A percentile compares a stretch with the other conserved stretches of the same genome.
phyloP scores from a whole-genome alignment of 768 basidiomycete species.

The Psilocybe cyanescens region DNA sequence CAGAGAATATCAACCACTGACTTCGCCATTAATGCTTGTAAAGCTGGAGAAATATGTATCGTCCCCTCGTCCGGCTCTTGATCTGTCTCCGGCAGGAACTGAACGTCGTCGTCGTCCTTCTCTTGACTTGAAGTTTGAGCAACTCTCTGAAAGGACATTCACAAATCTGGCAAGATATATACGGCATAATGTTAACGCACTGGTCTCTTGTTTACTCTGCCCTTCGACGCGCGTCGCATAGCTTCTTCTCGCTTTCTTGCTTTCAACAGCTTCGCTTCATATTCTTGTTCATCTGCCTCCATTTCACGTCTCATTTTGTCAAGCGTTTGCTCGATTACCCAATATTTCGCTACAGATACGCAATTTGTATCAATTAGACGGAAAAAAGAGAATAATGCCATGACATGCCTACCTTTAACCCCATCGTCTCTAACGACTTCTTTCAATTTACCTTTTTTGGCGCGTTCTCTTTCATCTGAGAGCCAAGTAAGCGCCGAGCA shows the following conservation, averaged over 20 bases:
- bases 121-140: neutral
- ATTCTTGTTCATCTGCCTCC: conserved; percentile 68
- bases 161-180: neutral
- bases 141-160: neutral
- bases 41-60: conserved; percentile 73
- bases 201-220: conserved; percentile 61
- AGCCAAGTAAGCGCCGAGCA: conserved; percentile 81
- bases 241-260: conserved; percentile 68
- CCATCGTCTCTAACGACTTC: conserved; percentile 35
- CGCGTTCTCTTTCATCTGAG: conserved; percentile 68
- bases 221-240: conserved; percentile 55
- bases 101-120: conserved; percentile 55
- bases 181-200: conserved; percentile 35
- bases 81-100: conserved; percentile 71
- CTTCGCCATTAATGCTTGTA: conserved; percentile 83
- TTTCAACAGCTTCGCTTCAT: conserved; percentile 58
- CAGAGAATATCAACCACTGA: conserved; percentile 34
- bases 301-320: conserved; percentile 67
- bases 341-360: conserved; percentile 56
- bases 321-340: conserved; percentile 77
- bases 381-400: neutral
- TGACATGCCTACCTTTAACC: conserved; percentile 28
- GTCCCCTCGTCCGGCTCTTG: conserved; percentile 40
- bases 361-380: neutral
- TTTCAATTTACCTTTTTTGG: conserved; percentile 65